These are phyloP conservation scores for Cryptosporidium tyzzeri DNA, from an alignment of 169 alveolate species.

Conservation along the genomic window DNA sequence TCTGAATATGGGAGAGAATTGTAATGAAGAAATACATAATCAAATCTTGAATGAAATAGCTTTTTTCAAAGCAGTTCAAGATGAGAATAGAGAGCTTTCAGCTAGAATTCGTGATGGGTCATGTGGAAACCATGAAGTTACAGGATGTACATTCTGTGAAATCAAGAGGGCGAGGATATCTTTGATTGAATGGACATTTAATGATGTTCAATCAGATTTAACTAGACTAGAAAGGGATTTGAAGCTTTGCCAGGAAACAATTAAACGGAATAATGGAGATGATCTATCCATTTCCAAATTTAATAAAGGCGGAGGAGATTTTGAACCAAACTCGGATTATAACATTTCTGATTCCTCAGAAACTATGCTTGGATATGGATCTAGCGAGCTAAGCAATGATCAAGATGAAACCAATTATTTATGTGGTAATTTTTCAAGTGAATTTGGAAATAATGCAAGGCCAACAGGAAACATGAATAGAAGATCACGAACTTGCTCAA, in stretches of 20 bases:
- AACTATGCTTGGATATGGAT: not conserved
- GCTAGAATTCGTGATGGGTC: not conserved
- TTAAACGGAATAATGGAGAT: not conserved
- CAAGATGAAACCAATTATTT: not conserved
- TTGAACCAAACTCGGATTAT: not conserved
- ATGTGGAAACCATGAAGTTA: slow-evolving; percentile 38
- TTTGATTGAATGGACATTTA: slow-evolving; percentile 31
- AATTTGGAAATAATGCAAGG: not conserved
- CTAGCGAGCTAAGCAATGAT: not conserved
- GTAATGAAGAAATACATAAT: slow-evolving; percentile 13
- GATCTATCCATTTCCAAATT: not conserved
- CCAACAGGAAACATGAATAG: not conserved
- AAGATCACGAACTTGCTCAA: not conserved
- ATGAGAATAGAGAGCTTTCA: slow-evolving; percentile 2
- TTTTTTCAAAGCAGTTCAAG: slow-evolving; percentile 47
- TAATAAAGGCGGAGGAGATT: not conserved
- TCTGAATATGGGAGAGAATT: slow-evolving; percentile 28
- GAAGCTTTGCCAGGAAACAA: slow-evolving; percentile 15
- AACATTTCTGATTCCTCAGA: not conserved
- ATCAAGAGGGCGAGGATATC: slow-evolving; percentile 9
- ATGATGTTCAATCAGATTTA: slow-evolving; percentile 38
- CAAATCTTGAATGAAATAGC: slow-evolving; percentile 3
- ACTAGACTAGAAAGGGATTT: slow-evolving; percentile 40
- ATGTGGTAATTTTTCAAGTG: not conserved
- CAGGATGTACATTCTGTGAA: slow-evolving; percentile 60